A percentile compares a stretch with the other conserved stretches of the same genome.
These are phyloP conservation scores for Leccinum holopus DNA, from an alignment of 1,284 basidiomycete genomes.

Conservation along the genomic window DNA sequence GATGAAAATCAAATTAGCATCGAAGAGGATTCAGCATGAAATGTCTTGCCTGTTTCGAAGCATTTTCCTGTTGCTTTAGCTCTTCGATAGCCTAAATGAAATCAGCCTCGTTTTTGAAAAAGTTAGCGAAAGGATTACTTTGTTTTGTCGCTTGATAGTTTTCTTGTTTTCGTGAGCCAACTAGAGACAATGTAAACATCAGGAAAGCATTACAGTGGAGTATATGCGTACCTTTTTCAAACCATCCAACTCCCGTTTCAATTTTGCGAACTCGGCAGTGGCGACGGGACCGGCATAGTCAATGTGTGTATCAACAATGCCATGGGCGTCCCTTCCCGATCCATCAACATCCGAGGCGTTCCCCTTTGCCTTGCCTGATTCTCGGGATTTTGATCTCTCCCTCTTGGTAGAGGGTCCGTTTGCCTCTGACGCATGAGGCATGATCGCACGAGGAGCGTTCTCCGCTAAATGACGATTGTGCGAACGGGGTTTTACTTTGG, in stretches of 20 bases:
- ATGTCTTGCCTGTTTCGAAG: conserved; percentile 20
- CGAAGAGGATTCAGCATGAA: not conserved
- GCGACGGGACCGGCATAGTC: conserved; percentile 31
- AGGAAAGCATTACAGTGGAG: not conserved
- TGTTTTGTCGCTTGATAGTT: conserved; percentile 52
- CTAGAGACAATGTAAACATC: conserved; percentile 36
- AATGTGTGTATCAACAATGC: conserved; percentile 22
- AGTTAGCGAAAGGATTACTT: conserved; percentile 40
- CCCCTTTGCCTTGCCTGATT: conserved; percentile 24
- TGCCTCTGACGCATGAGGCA: conserved; percentile 18
- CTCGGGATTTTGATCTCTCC: conserved; percentile 34
- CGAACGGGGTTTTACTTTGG: conserved; percentile 30
- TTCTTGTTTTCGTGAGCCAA: conserved; percentile 51
- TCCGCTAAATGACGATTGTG: conserved; percentile 28
- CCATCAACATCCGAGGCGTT: conserved; percentile 29
- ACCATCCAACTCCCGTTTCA: conserved; percentile 43
- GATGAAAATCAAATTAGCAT: conserved; percentile 2
- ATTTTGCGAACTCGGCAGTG: conserved; percentile 35
- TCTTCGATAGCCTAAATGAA: conserved; percentile 31
- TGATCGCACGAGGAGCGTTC: conserved; percentile 18
- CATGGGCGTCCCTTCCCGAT: conserved; percentile 22
- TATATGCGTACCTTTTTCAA: conserved; percentile 49
- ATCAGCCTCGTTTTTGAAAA: not conserved
- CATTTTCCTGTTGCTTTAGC: conserved; percentile 27
- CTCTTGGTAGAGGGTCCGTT: conserved; percentile 12